phyloP scores from a whole-genome alignment of 441 rosid genomes.

The Bocquillonia castaneifolia region DNA sequence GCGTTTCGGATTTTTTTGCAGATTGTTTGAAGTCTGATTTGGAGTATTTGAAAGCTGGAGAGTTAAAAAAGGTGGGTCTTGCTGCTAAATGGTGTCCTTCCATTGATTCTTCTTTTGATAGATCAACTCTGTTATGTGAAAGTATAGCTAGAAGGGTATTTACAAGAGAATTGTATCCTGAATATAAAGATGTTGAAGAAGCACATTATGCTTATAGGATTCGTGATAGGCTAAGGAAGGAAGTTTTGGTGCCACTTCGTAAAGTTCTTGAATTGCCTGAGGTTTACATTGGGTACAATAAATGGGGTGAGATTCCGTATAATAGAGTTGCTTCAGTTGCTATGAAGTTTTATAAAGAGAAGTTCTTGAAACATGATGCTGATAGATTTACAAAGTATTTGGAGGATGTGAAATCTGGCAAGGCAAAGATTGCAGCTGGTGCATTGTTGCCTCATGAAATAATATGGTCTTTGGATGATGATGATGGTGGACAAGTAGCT shows the following conservation, averaged over 20 bases:
- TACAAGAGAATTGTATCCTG: slow-evolving; percentile 19
- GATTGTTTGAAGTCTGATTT: slow-evolving; percentile 18
- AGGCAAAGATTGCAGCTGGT: slow-evolving; percentile 53
- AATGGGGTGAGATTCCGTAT: slow-evolving; percentile 24
- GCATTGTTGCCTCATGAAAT: slow-evolving; percentile 72
- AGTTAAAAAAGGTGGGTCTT: slow-evolving; percentile 13
- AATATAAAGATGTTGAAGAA: slow-evolving; percentile 30
- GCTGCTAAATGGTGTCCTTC: slow-evolving; percentile 36
- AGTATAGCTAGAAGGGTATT: slow-evolving; percentile 29
- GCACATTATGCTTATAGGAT: slow-evolving; percentile 31
- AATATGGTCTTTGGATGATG: slow-evolving; percentile 29
- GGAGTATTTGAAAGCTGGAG: slow-evolving; percentile 15
- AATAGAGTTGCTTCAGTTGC: slow-evolving; percentile 29
- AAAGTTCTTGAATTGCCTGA: slow-evolving; percentile 26
- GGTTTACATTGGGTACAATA: slow-evolving; percentile 24
- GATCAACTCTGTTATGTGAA: slow-evolving; percentile 19
- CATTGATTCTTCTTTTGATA: slow-evolving; percentile 24
- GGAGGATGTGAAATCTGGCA: slow-evolving; percentile 41
- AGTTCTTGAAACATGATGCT: slow-evolving; percentile 43
- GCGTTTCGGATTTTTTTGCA: slow-evolving; percentile 25
- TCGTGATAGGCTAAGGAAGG: slow-evolving; percentile 28
- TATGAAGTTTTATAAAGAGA: slow-evolving; percentile 26
- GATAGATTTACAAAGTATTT: slow-evolving; percentile 48
- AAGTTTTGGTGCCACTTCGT: slow-evolving; percentile 24
- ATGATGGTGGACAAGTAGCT: slow-evolving; percentile 39